Evolutionary conservation across 345 rosid genomes (phyloP).

Genomic region (Tarenaya hassleriana): DNA sequence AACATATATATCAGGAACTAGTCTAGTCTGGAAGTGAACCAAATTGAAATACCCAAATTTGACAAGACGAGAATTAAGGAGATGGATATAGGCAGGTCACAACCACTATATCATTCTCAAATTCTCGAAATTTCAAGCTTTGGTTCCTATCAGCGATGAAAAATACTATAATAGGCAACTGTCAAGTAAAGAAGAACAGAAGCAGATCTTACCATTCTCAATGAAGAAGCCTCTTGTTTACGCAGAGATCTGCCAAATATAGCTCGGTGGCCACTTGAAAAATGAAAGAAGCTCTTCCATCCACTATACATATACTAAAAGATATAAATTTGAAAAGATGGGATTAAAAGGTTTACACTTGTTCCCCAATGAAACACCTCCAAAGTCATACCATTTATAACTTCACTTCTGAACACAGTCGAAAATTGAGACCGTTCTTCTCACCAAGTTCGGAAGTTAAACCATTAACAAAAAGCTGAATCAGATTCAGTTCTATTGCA

Average conservation of each 20-base stretch:
- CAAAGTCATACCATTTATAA: too few species aligned
- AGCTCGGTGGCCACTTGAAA: slow-evolving; percentile 54
- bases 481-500: too few species aligned
- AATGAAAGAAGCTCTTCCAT: slow-evolving; percentile 76
- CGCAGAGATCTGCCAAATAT: slow-evolving; percentile 66
- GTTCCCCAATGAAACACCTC: background rate
- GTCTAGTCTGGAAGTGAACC: slow-evolving; percentile 6
- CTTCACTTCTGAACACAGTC: too few species aligned
- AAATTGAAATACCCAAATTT: slow-evolving; percentile 3
- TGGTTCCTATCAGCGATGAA: too few species aligned
- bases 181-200: background rate
- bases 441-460: too few species aligned
- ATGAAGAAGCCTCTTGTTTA: slow-evolving; percentile 49
- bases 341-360: slow-evolving; percentile 10
- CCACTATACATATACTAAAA: slow-evolving; percentile 72
- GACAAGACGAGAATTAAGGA: background rate
- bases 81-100: too few species aligned
- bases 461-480: too few species aligned
- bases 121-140: too few species aligned
- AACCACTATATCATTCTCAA: too few species aligned
- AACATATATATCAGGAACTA: slow-evolving; percentile 1
- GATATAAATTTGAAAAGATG: background rate
- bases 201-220: slow-evolving; percentile 44
- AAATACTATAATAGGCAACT: too few species aligned
- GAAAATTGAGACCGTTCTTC: too few species aligned